phyloP scores from a whole-genome alignment of 805 yeast species.

The Saccharomyces mikatae region DNA sequence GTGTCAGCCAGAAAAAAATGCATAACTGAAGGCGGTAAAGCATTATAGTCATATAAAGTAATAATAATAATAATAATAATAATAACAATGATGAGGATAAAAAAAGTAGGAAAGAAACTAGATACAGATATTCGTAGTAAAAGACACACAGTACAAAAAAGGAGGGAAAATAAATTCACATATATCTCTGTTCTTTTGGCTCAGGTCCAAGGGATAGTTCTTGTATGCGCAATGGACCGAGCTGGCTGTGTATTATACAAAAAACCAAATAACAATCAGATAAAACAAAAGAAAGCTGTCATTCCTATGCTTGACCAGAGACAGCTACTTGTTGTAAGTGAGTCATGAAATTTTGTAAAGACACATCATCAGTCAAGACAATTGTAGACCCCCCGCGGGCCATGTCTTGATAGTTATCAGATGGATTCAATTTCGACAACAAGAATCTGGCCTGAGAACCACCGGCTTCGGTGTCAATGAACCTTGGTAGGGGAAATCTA shows the following conservation, averaged over 20 bases:
- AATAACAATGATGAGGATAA: background rate
- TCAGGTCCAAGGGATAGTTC: background rate
- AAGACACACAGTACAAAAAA: background rate
- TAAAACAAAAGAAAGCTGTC: background rate
- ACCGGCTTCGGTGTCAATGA: constrained; percentile 95
- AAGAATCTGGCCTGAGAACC: constrained; percentile 97
- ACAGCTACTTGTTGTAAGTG: constrained; percentile 91
- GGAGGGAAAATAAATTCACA: background rate
- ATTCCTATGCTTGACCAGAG: constrained; percentile 31
- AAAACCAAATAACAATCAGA: background rate
- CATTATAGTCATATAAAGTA: background rate
- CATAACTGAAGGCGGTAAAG: background rate
- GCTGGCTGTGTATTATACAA: background rate
- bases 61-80: background rate
- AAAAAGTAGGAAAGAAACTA: background rate
- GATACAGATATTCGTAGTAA: background rate
- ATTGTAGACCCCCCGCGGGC: constrained; percentile 53
- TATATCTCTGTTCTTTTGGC: background rate
- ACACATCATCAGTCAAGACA: constrained; percentile 93
- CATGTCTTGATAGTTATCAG: constrained; percentile 63
- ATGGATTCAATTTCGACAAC: constrained; percentile 89
- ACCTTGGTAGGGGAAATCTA: constrained; percentile 95
- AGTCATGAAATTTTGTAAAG: constrained; percentile 88
- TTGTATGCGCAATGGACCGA: background rate
- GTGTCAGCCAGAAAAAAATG: background rate